Evolutionary conservation across 2,329 filamentous ascomycete genomes (phyloP).

Genomic region (Fusarium virguliforme): DNA sequence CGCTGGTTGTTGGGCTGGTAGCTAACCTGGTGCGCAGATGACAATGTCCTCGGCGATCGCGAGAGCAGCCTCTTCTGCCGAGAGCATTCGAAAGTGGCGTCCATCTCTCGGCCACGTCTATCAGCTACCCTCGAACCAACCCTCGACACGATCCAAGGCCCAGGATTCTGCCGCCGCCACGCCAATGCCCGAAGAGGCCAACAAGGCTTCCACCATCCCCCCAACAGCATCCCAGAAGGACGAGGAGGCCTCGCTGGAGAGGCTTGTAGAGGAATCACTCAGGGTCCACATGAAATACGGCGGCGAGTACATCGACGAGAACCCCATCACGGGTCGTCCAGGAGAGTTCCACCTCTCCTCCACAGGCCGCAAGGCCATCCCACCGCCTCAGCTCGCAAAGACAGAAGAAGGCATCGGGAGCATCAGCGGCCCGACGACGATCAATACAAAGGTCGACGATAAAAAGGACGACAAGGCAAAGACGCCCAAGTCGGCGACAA

Average conservation of each 20-base stretch:
- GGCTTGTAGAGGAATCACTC: conserved; percentile 72
- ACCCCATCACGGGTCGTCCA: conserved; percentile 76
- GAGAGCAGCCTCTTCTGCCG: conserved; percentile 67
- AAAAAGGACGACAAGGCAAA: conserved; percentile 66
- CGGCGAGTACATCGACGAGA: conserved; percentile 78
- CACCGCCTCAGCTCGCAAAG: conserved; percentile 53
- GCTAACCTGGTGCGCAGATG: conserved; percentile 58
- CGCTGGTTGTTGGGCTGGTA: neutral
- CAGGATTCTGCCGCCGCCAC: conserved; percentile 65
- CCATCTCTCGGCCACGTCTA: conserved; percentile 70
- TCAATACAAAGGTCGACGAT: conserved; percentile 62
- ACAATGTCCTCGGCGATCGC: conserved; percentile 70
- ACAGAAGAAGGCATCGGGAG: conserved; percentile 55
- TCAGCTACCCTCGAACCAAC: conserved; percentile 56
- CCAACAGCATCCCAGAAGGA: conserved; percentile 55
- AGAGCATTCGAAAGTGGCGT: conserved; percentile 69
- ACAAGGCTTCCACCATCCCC: conserved; percentile 43
- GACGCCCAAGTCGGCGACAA: conserved; percentile 60
- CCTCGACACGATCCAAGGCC: conserved; percentile 50
- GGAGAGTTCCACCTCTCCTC: conserved; percentile 77
- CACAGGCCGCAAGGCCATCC: conserved; percentile 68
- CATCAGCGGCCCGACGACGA: conserved; percentile 56
- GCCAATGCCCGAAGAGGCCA: conserved; percentile 62
- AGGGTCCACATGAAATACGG: conserved; percentile 72
- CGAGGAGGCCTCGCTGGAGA: conserved; percentile 61